phyloP scores from a whole-genome alignment of 176 grass and related monocot genomes.

The Microstegium vimineum region DNA sequence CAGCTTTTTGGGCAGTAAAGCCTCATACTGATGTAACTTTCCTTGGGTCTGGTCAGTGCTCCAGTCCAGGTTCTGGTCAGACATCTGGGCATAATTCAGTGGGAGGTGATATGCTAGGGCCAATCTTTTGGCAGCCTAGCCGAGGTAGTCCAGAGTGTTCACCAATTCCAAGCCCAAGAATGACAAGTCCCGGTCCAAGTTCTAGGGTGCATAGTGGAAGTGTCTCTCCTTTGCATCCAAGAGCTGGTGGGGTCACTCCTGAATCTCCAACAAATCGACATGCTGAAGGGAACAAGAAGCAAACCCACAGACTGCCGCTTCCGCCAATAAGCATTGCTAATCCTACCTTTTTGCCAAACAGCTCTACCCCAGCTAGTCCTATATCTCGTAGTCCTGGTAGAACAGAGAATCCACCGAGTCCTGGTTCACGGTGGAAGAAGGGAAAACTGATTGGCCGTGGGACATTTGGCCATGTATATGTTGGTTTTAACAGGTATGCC shows the following conservation, averaged over 20 bases:
- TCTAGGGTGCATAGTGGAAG: constrained; percentile 93
- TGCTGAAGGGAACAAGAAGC: constrained; percentile 79
- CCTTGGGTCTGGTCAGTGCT: constrained; percentile 94
- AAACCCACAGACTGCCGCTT: constrained; percentile 87
- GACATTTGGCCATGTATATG: constrained; percentile 98
- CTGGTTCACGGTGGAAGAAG: constrained; percentile 97
- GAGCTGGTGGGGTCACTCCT: constrained; percentile 67
- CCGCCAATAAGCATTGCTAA: constrained; percentile 81
- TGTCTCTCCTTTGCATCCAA: constrained; percentile 91
- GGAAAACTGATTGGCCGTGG: constrained; percentile 91
- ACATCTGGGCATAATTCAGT: constrained; percentile 98
- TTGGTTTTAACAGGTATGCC: constrained; percentile 97
- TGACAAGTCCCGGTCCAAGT: constrained; percentile 91
- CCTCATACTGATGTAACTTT: constrained; percentile 72
- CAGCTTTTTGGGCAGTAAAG: constrained; percentile 84
- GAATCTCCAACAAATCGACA: constrained; percentile 78
- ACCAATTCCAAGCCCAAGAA: constrained; percentile 91
- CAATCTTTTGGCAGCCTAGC: constrained; percentile 89
- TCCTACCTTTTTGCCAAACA: constrained; percentile 66
- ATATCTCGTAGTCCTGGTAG: constrained; percentile 92
- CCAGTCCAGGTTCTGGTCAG: constrained; percentile 96
- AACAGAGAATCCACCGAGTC: constrained; percentile 79
- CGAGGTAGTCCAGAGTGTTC: constrained; percentile 91
- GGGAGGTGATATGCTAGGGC: constrained; percentile 89
- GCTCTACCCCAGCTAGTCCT: constrained; percentile 66